Conservation (phyloP, 1,284 basidiomycete genomes). For the Sporisorium exsertum region DNA sequence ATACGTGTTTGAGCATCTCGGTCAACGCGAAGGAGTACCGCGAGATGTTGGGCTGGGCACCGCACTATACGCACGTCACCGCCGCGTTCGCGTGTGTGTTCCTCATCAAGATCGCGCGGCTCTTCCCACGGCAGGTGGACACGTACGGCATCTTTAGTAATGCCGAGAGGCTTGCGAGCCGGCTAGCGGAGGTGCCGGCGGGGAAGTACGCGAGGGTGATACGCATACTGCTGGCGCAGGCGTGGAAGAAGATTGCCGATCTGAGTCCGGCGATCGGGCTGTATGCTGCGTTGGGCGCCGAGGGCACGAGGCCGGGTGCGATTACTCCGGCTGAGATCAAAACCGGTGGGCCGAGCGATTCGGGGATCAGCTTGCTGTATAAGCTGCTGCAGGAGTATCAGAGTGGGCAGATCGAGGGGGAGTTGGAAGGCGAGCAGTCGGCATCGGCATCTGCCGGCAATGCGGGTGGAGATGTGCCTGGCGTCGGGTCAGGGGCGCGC, state of each 20-base stretch:
- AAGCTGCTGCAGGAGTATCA: conserved; percentile 50
- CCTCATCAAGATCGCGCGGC: conserved; percentile 87
- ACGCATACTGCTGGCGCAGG: conserved; percentile 42
- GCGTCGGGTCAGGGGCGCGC: conserved; percentile 16
- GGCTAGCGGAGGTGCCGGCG: conserved; percentile 85
- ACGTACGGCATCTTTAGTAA: conserved; percentile 79
- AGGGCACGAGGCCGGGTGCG: conserved; percentile 43
- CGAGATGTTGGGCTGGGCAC: conserved; percentile 86
- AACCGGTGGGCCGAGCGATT: conserved; percentile 45
- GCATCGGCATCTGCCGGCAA: neutral
- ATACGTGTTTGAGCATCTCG: conserved; percentile 83
- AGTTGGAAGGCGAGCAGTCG: neutral
- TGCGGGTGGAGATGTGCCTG: neutral
- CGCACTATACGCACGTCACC: conserved; percentile 90
- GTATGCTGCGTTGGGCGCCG: conserved; percentile 49
- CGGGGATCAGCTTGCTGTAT: conserved; percentile 48
- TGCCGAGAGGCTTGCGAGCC: conserved; percentile 83
- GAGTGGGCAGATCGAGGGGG: conserved; percentile 27
- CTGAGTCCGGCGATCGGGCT: conserved; percentile 49
- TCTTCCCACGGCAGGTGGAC: conserved; percentile 85
- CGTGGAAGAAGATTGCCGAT: conserved; percentile 55
- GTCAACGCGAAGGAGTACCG: conserved; percentile 80
- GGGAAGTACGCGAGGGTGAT: conserved; percentile 50
- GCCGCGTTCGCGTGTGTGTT: conserved; percentile 92
- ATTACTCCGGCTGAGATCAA: conserved; percentile 55